Evolutionary conservation across 1,139 yeast species (phyloP).

Genomic region (Candida anutae): DNA sequence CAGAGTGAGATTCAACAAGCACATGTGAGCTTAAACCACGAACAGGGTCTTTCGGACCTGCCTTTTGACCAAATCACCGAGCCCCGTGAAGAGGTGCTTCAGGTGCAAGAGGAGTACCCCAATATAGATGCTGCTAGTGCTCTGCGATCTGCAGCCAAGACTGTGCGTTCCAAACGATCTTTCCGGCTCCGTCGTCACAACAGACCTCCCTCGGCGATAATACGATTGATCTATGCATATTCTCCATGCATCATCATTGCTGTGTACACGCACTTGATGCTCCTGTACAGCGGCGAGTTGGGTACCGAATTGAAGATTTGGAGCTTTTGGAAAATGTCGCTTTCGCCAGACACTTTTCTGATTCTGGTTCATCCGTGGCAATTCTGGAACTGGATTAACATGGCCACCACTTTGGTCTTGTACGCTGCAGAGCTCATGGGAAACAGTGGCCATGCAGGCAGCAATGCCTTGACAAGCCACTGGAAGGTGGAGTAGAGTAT

Average conservation of each 20-base stretch:
- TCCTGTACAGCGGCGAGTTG: constrained; percentile 79
- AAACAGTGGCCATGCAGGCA: constrained; percentile 22
- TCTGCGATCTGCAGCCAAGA: constrained; percentile 1
- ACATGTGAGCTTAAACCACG: not conserved
- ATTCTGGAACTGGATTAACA: constrained; percentile 95
- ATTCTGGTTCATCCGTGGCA: constrained; percentile 72
- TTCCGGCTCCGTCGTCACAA: constrained; percentile 9
- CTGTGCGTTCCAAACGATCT: constrained; percentile 4
- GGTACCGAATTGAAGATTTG: constrained; percentile 51
- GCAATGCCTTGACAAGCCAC: constrained; percentile 20
- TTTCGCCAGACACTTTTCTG: constrained; percentile 8
- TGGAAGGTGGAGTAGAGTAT: constrained; percentile 15
- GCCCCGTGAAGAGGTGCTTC: not conserved
- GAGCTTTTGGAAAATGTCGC: constrained; percentile 40
- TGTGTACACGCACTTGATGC: constrained; percentile 86
- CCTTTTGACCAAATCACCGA: not conserved
- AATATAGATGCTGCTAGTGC: not conserved
- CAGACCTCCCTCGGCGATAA: constrained; percentile 36
- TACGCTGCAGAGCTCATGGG: constrained; percentile 69
- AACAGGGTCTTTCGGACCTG: not conserved
- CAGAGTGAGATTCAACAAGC: not conserved
- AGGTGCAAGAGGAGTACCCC: not conserved
- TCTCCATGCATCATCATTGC: constrained; percentile 92
- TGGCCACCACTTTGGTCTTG: constrained; percentile 68
- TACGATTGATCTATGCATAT: constrained; percentile 69